Base-by-base conservation (phyloP, 805 yeast species). In the Blastobotrys chiropterorum region DNA sequence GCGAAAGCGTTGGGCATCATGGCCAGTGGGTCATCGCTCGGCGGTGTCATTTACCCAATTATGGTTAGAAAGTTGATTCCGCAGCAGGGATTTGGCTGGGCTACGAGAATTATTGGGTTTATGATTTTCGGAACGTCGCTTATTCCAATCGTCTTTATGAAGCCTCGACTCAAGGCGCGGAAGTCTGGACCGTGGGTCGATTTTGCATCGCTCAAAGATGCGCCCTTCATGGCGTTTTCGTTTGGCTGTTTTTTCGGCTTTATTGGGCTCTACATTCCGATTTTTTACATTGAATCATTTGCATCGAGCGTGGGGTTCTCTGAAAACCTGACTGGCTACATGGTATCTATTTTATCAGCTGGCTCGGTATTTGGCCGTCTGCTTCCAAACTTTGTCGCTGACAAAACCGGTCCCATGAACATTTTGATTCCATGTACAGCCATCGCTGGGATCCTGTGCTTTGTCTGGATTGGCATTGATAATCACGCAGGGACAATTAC, bases 21-120 rank as follows among this genome's bases (percentile, higher is more conserved):
- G 1, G 74, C 79, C 1, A 62, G 73, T 14, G 82, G 82, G 16
- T 78, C 81, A 0, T 72, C 80, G 3, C 58, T 78, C 7, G 82
- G 82, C 3, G 79, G 80, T 8, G 62, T 75, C 54, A 51, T 74
- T 38, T 74, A 74, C 56, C 80, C 81, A 19, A 64, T 78, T 40
- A 69, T 77, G 71, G 68, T 77, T 19, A 70, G 75, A 50, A 59
- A 60, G 14, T 63, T 78, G 44, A 74, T 74, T 47, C 56, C 60
- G 13, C 57, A 61, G n/a, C 62, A 75, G 20, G 82, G 82, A 0
- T 78, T 73, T 59, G 67, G 66, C 14, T 78, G 81, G 80, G 74
- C 78, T 4, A 65, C 76, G 34, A 64, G 82, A 53, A 60, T 68
- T 3, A 59, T 77, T 48, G 76, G 76, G 0, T 71, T 79, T 55